phyloP scores from a whole-genome alignment of 139 green algal genomes.

The Picochlorum sp. region DNA sequence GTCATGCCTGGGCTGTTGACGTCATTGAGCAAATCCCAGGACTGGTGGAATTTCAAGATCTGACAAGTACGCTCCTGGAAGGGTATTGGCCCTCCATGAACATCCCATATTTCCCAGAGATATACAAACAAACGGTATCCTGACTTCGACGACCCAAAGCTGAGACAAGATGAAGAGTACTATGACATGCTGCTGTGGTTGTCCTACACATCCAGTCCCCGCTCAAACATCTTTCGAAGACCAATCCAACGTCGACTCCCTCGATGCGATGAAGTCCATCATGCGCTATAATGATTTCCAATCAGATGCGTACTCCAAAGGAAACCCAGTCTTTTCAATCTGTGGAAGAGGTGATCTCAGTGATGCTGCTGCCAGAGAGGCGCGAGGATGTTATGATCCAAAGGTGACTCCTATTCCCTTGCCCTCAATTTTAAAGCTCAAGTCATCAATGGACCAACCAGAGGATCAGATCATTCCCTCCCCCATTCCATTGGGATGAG shows the following conservation, averaged over 20 bases:
- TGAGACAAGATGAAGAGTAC: slow-evolving; percentile 32
- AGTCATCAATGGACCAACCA: slow-evolving; percentile 29
- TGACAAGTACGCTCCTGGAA: slow-evolving; percentile 30
- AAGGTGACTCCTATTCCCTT: slow-evolving; percentile 48
- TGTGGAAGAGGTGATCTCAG: slow-evolving; percentile 53
- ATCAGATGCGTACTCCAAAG: slow-evolving; percentile 28
- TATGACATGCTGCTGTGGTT: slow-evolving; percentile 34
- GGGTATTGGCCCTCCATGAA: slow-evolving; percentile 72
- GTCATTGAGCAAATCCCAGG: slow-evolving; percentile 63
- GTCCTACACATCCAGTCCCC: slow-evolving; percentile 42
- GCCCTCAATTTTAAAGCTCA: slow-evolving; percentile 29
- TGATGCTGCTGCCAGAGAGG: slow-evolving; percentile 11
- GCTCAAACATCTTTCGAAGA: slow-evolving; percentile 63
- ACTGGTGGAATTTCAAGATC: slow-evolving; percentile 25
- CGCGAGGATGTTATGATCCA: slow-evolving; percentile 54
- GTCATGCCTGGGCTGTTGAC: slow-evolving; percentile 43
- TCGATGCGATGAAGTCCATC: slow-evolving; percentile 45
- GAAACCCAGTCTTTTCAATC: slow-evolving; percentile 38
- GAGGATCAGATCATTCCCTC: slow-evolving; percentile 5
- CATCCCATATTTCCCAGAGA: slow-evolving; percentile 54
- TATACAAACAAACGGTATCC: slow-evolving; percentile 50
- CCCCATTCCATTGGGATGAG: slow-evolving; percentile 18
- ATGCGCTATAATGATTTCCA: slow-evolving; percentile 59
- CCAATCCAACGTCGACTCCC: slow-evolving; percentile 20
- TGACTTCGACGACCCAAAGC: slow-evolving; percentile 18